Evolutionary conservation across 352 stramenopile species (phyloP).

Genomic region (Phytophthora colocasiae): DNA sequence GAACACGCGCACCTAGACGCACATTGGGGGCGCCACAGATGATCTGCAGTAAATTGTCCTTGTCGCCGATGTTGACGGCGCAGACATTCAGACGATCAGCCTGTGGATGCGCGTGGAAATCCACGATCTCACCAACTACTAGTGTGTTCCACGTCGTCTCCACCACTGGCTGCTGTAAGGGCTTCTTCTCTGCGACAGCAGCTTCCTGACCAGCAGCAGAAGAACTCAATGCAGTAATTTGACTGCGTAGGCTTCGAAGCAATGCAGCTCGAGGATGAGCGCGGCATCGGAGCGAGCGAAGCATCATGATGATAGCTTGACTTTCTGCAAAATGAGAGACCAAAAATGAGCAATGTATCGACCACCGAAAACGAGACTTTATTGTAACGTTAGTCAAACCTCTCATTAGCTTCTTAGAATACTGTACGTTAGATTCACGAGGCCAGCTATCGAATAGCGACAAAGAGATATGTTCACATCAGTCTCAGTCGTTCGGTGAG

Average conservation of each 20-base stretch:
- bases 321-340: conserved; percentile 18
- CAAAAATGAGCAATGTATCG: conserved; percentile 14
- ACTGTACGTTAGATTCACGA: neutral
- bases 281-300: conserved; percentile 22
- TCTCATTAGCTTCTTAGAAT: conserved; percentile 8
- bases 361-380: conserved; percentile 5
- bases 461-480: conserved; percentile 3
- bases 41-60: conserved; percentile 72
- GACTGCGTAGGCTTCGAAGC: conserved; percentile 17
- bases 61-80: conserved; percentile 66
- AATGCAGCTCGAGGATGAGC: conserved; percentile 8
- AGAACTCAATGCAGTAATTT: conserved; percentile 26
- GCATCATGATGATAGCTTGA: conserved; percentile 17
- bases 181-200: conserved; percentile 30
- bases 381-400: conserved; percentile 16
- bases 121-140: conserved; percentile 78
- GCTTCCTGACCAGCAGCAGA: conserved; percentile 8
- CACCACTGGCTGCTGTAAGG: conserved; percentile 24
- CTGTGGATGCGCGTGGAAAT: conserved; percentile 61
- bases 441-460: conserved; percentile 2
- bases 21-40: conserved; percentile 80
- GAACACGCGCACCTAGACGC: conserved; percentile 59
- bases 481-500: neutral
- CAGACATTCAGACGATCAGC: conserved; percentile 77
- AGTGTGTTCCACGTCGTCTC: conserved; percentile 72